These are phyloP conservation scores for Colletotrichum eremochloae DNA, from an alignment of 2,329 filamentous ascomycete species.

Conservation along the genomic window DNA sequence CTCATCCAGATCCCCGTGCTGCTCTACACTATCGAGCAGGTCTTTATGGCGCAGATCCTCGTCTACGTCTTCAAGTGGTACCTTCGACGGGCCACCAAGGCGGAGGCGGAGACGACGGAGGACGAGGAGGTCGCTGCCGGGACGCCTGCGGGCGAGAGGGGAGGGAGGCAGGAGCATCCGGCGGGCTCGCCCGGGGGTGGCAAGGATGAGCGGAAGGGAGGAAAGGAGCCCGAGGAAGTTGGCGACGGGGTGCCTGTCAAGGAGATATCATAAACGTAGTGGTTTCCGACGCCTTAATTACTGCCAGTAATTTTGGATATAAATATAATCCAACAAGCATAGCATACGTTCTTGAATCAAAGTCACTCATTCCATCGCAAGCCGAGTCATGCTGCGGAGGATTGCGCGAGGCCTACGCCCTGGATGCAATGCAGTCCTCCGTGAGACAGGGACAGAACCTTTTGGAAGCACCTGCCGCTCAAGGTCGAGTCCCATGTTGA, in stretches of 20 bases:
- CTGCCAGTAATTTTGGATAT: too few species aligned
- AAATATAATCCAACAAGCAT: not conserved
- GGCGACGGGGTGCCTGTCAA: not conserved
- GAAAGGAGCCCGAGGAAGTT: not conserved
- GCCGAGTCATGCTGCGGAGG: too few species aligned
- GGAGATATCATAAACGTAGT: not conserved
- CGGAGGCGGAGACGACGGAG: conserved; percentile 41
- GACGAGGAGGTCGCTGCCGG: conserved; percentile 18
- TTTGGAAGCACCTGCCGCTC: conserved; percentile 1
- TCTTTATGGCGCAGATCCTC: conserved; percentile 60
- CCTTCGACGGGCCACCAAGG: conserved; percentile 50
- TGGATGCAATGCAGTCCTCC: too few species aligned
- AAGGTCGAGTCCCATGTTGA: not conserved
- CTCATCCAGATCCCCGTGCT: conserved; percentile 75
- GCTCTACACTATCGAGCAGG: conserved; percentile 71
- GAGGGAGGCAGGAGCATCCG: too few species aligned
- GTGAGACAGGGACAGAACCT: not conserved
- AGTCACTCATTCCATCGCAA: too few species aligned
- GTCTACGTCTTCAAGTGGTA: conserved; percentile 64
- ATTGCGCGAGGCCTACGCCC: too few species aligned
- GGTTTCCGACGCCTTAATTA: not conserved
- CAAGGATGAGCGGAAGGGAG: not conserved
- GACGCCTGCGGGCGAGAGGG: not conserved
- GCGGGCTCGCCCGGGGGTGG: not conserved
- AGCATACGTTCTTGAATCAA: not conserved